These are phyloP conservation scores for Podospora comata DNA, from an alignment of 495 filamentous ascomycete species.

Conservation along the genomic window DNA sequence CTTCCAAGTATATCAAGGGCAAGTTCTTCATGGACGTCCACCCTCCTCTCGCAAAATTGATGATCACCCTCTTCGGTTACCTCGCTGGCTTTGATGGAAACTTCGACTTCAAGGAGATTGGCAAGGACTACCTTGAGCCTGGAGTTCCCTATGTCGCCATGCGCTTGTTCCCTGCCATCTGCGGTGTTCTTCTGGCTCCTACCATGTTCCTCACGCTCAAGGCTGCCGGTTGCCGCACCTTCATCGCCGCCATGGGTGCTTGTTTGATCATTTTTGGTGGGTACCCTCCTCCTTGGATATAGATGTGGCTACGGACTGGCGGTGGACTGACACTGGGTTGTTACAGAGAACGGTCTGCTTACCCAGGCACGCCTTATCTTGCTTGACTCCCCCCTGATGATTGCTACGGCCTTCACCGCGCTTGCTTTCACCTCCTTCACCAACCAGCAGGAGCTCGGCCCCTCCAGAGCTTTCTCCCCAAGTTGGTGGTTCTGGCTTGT, in stretches of 20 bases:
- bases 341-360: slow-evolving; percentile 83
- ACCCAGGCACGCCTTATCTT: slow-evolving; percentile 95
- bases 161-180: slow-evolving; percentile 85
- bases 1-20: slow-evolving; percentile 97
- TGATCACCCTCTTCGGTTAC: slow-evolving; percentile 94
- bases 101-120: slow-evolving; percentile 99
- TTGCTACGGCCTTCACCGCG: slow-evolving; percentile 89
- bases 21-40: slow-evolving; percentile 99
- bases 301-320: neutral
- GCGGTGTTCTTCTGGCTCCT: slow-evolving; percentile 81
- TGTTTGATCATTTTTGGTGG: slow-evolving; percentile 85
- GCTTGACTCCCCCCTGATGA: slow-evolving; percentile 90
- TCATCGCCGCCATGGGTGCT: slow-evolving; percentile 76
- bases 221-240: slow-evolving; percentile 82
- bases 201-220: slow-evolving; percentile 94
- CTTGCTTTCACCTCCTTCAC: slow-evolving; percentile 89
- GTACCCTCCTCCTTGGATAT: slow-evolving; percentile 15
- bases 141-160: slow-evolving; percentile 96
- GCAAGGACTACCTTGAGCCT: slow-evolving; percentile 94
- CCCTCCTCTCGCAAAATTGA: slow-evolving; percentile 92
- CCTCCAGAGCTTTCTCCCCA: slow-evolving; percentile 74
- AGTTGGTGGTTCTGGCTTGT: slow-evolving; percentile 98
- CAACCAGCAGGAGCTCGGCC: slow-evolving; percentile 94
- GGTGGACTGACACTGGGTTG: slow-evolving; percentile 20
- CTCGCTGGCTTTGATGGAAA: slow-evolving; percentile 90